Base-by-base conservation (phyloP, 2,329 filamentous ascomycete species). In the Fusarium guadeloupense region DNA sequence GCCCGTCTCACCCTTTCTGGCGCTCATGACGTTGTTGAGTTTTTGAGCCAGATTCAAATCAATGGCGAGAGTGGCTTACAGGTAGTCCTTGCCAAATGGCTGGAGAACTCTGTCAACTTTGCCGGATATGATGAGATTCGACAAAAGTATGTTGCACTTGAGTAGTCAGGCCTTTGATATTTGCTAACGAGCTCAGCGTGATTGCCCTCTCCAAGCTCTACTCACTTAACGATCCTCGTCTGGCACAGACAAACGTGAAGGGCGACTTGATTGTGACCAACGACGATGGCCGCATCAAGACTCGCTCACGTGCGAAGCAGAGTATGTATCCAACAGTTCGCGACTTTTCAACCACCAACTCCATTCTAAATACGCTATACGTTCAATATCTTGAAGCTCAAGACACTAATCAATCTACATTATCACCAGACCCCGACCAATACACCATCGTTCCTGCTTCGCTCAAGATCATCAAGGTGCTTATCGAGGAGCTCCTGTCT, bases 101-200 rank as follows among this genome's bases (percentile, higher is more conserved):
- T 99, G 1, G 95, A 98, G 78, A 97, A 98, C 76, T 97, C 93
- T 5, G 86, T 96, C 75, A 96, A 90, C 75, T 99, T 99, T 77
- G 93, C 93, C n/a, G 95, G 95, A 12, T 99, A 97, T 69, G 93
- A 98, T 69, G 94, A 97, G 75, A 98, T 98, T 68, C 87, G 93
- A 67, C 92, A 97, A 76, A 99, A 98, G 91, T 93, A 80, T 76
- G 88, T 80, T 14, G 4, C 19, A 8, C 3, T 23, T 19, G n/a
- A n/a, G n/a, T n/a, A 16, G 25, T 16, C 6, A 10, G 3, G 16
- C n/a, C 1, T 20, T 23, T 16, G 33, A 6, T 20, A 9, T 26
- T 16, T 58, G 42, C 76, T 80, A 70, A 81, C 64, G 23, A 14
- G 16, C 30, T 7, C 68, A 94, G 91, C 71, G 92, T 97, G 55